These are phyloP conservation scores for Peronospora tabacina DNA, from an alignment of 352 stramenopile genomes.

Conservation along the genomic window DNA sequence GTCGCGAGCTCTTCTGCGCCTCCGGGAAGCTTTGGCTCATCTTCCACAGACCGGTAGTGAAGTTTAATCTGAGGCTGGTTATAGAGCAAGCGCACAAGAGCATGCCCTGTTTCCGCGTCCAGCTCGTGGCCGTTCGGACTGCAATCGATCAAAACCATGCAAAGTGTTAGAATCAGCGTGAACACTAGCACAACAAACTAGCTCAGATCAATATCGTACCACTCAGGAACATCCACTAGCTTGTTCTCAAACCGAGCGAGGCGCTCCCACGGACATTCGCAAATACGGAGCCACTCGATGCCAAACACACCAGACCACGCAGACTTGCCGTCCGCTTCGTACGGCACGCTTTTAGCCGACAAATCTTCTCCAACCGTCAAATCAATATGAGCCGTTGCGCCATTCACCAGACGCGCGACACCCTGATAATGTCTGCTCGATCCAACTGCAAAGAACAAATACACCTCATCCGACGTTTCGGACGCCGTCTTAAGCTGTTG, in stretches of 20 bases:
- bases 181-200: neutral
- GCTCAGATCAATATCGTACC: conserved; percentile 26
- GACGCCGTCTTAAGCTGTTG: conserved; percentile 64
- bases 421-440: conserved; percentile 78
- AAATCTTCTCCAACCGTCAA: conserved; percentile 42
- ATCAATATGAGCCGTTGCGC: conserved; percentile 32
- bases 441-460: conserved; percentile 65
- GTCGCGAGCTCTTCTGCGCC: conserved; percentile 66
- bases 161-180: conserved; percentile 4
- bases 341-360: conserved; percentile 41
- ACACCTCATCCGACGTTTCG: conserved; percentile 72
- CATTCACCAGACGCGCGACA: conserved; percentile 41
- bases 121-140: conserved; percentile 68
- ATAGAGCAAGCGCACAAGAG: conserved; percentile 66
- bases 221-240: conserved; percentile 43
- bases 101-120: conserved; percentile 56
- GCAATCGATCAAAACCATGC: conserved; percentile 5
- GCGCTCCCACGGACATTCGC: conserved; percentile 81
- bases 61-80: conserved; percentile 78
- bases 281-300: conserved; percentile 83
- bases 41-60: conserved; percentile 78
- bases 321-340: conserved; percentile 39
- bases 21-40: conserved; percentile 63
- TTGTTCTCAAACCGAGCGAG: conserved; percentile 69
- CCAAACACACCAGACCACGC: conserved; percentile 58